These are phyloP conservation scores for Stylosanthes scabra DNA, from an alignment of 331 rosid genomes.

Conservation along the genomic window DNA sequence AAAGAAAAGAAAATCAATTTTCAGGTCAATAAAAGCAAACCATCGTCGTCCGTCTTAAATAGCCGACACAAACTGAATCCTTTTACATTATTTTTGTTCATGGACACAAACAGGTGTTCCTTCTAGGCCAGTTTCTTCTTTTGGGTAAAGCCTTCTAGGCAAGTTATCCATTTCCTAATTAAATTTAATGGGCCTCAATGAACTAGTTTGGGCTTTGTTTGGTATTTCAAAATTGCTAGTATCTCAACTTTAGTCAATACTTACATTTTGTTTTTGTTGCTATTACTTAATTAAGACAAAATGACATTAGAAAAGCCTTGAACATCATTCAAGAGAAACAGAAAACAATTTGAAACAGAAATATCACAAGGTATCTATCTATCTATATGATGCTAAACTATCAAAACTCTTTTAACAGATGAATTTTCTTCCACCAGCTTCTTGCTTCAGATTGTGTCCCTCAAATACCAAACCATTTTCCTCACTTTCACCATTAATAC, in stretches of 20 bases:
- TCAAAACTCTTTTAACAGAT: slow-evolving; percentile 35
- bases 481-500: slow-evolving; percentile 40
- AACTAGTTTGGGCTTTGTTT: neutral
- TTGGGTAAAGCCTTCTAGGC: neutral
- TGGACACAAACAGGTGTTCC: too few relatives aligned
- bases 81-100: too few relatives aligned
- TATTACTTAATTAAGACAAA: slow-evolving; percentile 30
- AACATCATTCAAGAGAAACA: slow-evolving; percentile 38
- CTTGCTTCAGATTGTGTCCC: slow-evolving; percentile 42
- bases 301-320: slow-evolving; percentile 33
- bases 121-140: neutral
- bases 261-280: slow-evolving; percentile 45
- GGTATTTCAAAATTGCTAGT: slow-evolving; percentile 20
- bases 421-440: slow-evolving; percentile 39
- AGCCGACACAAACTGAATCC: too few relatives aligned
- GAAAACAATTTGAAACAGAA: slow-evolving; percentile 33
- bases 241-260: slow-evolving; percentile 48
- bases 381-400: slow-evolving; percentile 29
- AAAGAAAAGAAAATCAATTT: too few relatives aligned
- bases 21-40: too few relatives aligned
- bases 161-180: neutral
- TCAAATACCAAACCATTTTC: slow-evolving; percentile 36
- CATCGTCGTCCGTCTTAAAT: too few relatives aligned
- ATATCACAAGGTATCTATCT: slow-evolving; percentile 15
- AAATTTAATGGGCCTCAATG: slow-evolving; percentile 2